These are phyloP conservation scores for Citrus mangshanensis DNA, from an alignment of 345 rosid species.

Conservation along the genomic window DNA sequence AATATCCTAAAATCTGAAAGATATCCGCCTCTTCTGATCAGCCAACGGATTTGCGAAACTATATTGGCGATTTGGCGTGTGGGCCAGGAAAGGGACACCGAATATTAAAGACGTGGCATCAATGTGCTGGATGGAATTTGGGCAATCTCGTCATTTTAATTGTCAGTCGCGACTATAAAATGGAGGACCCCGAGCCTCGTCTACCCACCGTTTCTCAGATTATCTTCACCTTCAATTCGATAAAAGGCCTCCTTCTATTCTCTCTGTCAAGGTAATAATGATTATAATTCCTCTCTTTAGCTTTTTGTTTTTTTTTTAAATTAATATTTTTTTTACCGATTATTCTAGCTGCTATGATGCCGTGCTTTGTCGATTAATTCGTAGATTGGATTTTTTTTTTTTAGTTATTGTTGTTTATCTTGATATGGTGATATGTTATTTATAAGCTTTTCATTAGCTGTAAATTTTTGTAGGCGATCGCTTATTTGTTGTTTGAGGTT, in stretches of 20 bases:
- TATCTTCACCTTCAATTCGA: neutral
- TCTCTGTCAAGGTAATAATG: neutral
- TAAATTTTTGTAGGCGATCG: neutral
- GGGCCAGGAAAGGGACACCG: neutral
- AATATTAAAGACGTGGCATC: neutral
- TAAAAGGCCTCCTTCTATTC: neutral
- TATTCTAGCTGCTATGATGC: too few species aligned
- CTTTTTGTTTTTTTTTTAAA: too few species aligned
- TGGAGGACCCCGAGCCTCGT: rapidly evolving
- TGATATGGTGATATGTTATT: neutral
- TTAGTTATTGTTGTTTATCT: too few species aligned
- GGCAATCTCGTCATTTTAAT: neutral
- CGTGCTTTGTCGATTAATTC: neutral
- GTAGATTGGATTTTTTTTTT: neutral
- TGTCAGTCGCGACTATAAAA: neutral
- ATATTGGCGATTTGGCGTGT: neutral
- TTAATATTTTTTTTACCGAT: too few species aligned
- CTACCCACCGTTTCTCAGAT: neutral
- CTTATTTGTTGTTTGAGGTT: neutral
- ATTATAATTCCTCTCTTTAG: neutral
- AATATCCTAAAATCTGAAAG: too few species aligned
- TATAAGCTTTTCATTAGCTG: neutral
- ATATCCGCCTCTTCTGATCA: too few species aligned
- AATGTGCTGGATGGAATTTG: neutral
- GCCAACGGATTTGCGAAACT: neutral